phyloP scores from a whole-genome alignment of 2,329 filamentous ascomycete species.

The Hortaea werneckii region DNA sequence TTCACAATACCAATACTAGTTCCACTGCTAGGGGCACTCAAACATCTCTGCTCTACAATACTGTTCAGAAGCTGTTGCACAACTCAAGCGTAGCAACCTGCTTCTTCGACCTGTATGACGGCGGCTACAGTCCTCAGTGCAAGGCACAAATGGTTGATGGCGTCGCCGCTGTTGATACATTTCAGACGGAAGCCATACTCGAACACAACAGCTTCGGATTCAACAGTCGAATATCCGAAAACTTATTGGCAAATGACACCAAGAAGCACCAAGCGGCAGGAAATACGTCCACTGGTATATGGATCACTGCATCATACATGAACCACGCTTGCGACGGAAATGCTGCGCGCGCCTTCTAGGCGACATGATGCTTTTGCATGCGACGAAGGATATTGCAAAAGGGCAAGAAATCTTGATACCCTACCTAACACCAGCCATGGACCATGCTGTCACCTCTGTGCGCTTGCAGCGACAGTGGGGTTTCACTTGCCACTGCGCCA shows the following conservation, averaged over 20 bases:
- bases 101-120: conserved; percentile 11
- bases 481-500: conserved; percentile 2
- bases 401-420: conserved; percentile 35
- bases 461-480: conserved; percentile 14
- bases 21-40: conserved; percentile 7
- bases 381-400: conserved; percentile 32
- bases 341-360: conserved; percentile 40
- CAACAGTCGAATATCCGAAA: not conserved
- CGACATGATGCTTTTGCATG: conserved; percentile 44
- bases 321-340: conserved; percentile 46
- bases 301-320: conserved; percentile 39
- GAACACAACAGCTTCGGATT: conserved; percentile 12
- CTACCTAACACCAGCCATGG: conserved; percentile 8
- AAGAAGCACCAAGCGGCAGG: not conserved
- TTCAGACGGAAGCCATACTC: conserved; percentile 8
- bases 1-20: conserved; percentile 6
- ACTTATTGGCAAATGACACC: conserved; percentile 2
- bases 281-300: conserved; percentile 30
- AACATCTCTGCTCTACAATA: conserved; percentile 3
- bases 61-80: conserved; percentile 13
- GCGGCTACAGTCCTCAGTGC: conserved; percentile 7
- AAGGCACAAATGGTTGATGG: conserved; percentile 6
- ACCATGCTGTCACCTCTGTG: conserved; percentile 23
- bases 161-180: conserved; percentile 9
- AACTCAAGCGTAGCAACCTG: conserved; percentile 4